These are phyloP conservation scores for Teratosphaeriaceae sp. DNA, from an alignment of 2,329 filamentous ascomycete genomes.

Conservation along the genomic window DNA sequence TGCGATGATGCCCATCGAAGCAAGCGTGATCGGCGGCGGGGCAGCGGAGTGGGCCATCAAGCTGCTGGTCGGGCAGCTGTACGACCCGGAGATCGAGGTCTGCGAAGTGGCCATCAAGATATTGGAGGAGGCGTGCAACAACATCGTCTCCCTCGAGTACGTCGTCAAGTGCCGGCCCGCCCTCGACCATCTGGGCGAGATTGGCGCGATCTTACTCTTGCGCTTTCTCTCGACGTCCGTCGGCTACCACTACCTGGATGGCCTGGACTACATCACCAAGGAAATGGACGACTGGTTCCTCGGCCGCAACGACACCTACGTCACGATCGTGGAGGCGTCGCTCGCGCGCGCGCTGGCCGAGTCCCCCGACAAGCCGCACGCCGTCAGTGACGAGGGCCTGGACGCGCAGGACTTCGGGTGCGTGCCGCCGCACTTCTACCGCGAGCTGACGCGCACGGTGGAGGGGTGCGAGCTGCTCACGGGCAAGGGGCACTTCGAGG, in stretches of 20 bases:
- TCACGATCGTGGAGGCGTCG: constrained; percentile 90
- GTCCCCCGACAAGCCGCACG: constrained; percentile 45
- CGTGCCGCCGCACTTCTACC: constrained; percentile 96
- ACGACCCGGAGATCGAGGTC: constrained; percentile 94
- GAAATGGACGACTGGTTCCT: constrained; percentile 99
- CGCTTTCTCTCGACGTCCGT: constrained; percentile 94
- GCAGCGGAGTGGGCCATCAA: constrained; percentile 95
- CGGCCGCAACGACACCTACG: constrained; percentile 93
- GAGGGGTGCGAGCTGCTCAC: constrained; percentile 87
- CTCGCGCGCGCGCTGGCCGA: constrained; percentile 75
- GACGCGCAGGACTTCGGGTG: constrained; percentile 45
- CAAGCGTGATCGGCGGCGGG: constrained; percentile 39
- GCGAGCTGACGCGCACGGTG: constrained; percentile 83
- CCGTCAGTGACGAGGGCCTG: constrained; percentile 38
- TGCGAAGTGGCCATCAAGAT: constrained; percentile 96
- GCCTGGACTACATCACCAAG: constrained; percentile 95
- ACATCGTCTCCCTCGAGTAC: constrained; percentile 83
- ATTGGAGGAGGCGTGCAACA: constrained; percentile 93
- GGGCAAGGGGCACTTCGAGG: constrained; percentile 92
- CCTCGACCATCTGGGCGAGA: constrained; percentile 91
- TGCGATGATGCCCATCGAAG: constrained; percentile 54
- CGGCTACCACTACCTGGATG: constrained; percentile 94
- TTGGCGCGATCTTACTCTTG: constrained; percentile 84
- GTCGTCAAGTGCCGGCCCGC: constrained; percentile 94
- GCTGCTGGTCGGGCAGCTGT: constrained; percentile 93